Percentiles rank a stretch among this genome's conserved stretches.
Conservation (phyloP, 2,329 filamentous ascomycete species). For the Aspergillus brunneoviolaceus region DNA sequence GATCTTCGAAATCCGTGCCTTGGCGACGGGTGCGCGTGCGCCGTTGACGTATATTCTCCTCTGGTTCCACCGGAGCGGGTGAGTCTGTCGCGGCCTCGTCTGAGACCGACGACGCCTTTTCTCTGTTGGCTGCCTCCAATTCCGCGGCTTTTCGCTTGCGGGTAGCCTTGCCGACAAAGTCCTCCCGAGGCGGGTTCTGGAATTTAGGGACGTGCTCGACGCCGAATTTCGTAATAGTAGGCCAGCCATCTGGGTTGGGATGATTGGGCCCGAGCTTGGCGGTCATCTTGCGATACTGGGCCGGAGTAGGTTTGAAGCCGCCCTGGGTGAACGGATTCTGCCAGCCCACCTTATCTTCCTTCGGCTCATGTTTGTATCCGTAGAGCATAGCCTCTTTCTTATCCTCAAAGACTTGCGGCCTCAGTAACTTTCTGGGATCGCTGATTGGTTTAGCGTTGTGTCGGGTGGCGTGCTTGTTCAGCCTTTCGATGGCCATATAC, state of each 20-base stretch:
- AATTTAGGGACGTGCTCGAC: constrained; percentile 38
- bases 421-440: constrained; percentile 53
- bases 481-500: constrained; percentile 51
- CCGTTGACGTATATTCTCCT: constrained; percentile 33
- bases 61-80: constrained; percentile 27
- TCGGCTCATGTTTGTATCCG: constrained; percentile 58
- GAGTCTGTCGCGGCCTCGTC: constrained; percentile 29
- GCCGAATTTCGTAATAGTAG: constrained; percentile 36
- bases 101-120: constrained; percentile 21
- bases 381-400: constrained; percentile 62
- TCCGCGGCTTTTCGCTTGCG: constrained; percentile 41
- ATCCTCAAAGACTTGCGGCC: constrained; percentile 55
- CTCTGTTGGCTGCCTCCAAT: constrained; percentile 30
- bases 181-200: constrained; percentile 33
- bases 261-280: constrained; percentile 36
- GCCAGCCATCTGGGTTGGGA: constrained; percentile 45
- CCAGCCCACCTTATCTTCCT: constrained; percentile 44
- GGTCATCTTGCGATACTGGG: constrained; percentile 42
- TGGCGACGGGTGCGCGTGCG: constrained; percentile 33
- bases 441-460: constrained; percentile 52
- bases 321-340: constrained; percentile 60
- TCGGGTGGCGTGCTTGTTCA: constrained; percentile 50
- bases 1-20: constrained; percentile 22
- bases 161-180: constrained; percentile 29
- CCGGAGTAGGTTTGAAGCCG: constrained; percentile 46